Conservation (phyloP, 148 eudicot species). For the Chenopodium formosanum region DNA sequence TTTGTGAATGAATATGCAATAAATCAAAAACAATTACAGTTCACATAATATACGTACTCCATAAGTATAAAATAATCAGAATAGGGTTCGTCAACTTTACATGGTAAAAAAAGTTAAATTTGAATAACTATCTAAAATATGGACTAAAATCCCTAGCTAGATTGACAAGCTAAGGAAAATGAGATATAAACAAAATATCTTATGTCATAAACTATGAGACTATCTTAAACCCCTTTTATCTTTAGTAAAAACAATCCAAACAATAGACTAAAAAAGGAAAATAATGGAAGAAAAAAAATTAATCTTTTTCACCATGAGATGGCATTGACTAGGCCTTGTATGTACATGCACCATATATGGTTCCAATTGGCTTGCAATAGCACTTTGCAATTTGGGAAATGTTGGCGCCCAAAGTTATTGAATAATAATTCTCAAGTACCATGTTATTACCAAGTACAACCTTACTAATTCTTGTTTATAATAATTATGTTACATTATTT, state of each 20-base stretch:
- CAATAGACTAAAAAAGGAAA: neutral
- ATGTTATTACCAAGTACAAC: neutral
- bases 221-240: neutral
- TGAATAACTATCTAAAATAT: too few species aligned
- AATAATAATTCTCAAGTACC: neutral
- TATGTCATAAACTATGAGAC: neutral
- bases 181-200: neutral
- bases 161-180: too few species aligned
- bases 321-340: constrained; percentile 25
- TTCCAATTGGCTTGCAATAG: constrained; percentile 13
- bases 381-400: constrained; percentile 13
- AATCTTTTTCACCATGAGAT: constrained; percentile 23
- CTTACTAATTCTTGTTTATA: neutral
- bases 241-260: neutral
- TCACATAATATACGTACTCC: too few species aligned
- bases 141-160: too few species aligned
- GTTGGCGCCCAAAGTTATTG: constrained; percentile 12
- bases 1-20: too few species aligned
- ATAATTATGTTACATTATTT: neutral
- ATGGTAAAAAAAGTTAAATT: too few species aligned
- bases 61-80: too few species aligned
- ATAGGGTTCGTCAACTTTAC: too few species aligned
- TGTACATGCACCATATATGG: constrained; percentile 22
- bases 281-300: neutral
- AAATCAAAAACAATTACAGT: too few species aligned